Evolutionary conservation across 2,329 filamentous ascomycete species (phyloP).

Genomic region (Aaosphaeria arxii): DNA sequence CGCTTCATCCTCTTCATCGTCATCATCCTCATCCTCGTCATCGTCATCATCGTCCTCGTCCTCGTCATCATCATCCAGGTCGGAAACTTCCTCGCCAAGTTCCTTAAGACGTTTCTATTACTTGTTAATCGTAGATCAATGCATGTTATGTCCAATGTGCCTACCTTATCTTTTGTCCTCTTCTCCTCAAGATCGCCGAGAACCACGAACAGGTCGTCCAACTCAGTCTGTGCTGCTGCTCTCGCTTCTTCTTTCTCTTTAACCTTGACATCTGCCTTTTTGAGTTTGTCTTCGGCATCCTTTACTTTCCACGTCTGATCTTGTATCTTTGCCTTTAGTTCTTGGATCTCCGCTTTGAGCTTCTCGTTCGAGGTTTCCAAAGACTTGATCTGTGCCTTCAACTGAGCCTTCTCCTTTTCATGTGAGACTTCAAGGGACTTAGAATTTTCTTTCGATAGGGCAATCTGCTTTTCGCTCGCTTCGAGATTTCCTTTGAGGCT

Average conservation of each 20-base stretch:
- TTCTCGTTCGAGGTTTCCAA: conserved; percentile 17
- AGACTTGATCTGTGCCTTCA: conserved; percentile 25
- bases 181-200: conserved; percentile 49
- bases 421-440: conserved; percentile 9
- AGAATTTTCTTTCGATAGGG: conserved; percentile 24
- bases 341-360: conserved; percentile 37
- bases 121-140: conserved; percentile 13
- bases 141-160: neutral
- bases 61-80: conserved; percentile 40
- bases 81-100: conserved; percentile 42
- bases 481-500: conserved; percentile 21
- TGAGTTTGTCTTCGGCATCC: conserved; percentile 47
- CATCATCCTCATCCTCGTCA: conserved; percentile 17
- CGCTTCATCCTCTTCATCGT: neutral
- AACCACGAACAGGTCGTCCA: conserved; percentile 49
- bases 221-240: conserved; percentile 37
- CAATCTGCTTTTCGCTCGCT: conserved; percentile 27
- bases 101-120: conserved; percentile 47
- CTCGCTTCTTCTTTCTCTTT: conserved; percentile 41
- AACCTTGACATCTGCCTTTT: conserved; percentile 28
- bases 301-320: conserved; percentile 41
- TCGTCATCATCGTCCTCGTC: conserved; percentile 26
- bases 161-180: conserved; percentile 37
- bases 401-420: conserved; percentile 19
- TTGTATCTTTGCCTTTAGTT: conserved; percentile 46